Percentiles rank a stretch among this genome's conserved stretches.
These are phyloP conservation scores for Leccinum fibrillosum DNA, from an alignment of 768 basidiomycete genomes.

Conservation along the genomic window DNA sequence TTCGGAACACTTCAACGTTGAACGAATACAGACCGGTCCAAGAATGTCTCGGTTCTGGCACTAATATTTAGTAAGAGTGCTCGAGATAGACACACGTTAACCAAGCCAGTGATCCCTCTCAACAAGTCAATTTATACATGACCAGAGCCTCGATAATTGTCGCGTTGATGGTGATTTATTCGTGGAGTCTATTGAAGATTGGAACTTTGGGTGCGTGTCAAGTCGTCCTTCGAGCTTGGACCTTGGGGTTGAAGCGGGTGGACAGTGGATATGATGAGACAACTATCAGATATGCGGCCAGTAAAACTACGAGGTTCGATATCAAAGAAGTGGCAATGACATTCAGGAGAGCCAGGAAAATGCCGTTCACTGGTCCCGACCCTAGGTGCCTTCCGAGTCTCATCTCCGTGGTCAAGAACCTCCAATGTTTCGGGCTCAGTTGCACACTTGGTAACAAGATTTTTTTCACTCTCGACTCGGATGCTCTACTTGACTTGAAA, in stretches of 20 bases:
- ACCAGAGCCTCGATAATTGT: not conserved
- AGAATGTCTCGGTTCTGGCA: constrained; percentile 52
- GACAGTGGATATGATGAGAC: not conserved
- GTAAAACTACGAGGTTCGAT: not conserved
- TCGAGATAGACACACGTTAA: constrained; percentile 38
- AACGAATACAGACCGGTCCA: constrained; percentile 37
- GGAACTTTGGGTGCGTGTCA: not conserved
- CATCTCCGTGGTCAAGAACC: constrained; percentile 3
- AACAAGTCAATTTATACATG: not conserved
- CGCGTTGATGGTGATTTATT: not conserved
- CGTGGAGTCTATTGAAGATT: not conserved
- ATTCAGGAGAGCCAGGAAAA: not conserved
- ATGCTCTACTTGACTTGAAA: not conserved
- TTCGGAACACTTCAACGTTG: not conserved
- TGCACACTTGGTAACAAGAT: not conserved
- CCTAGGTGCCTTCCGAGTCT: not conserved
- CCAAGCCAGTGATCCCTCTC: not conserved
- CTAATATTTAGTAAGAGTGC: constrained; percentile 46
- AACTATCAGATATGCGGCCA: not conserved
- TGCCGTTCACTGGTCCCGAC: not conserved
- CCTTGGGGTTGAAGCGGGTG: not conserved
- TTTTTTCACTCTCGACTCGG: not conserved
- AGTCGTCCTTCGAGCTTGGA: not conserved
- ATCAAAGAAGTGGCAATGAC: not conserved
- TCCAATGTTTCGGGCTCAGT: not conserved